A percentile compares a stretch with the other conserved stretches of the same genome.
Conservation (phyloP, 805 yeast genomes). For the Candida lessepsii region DNA sequence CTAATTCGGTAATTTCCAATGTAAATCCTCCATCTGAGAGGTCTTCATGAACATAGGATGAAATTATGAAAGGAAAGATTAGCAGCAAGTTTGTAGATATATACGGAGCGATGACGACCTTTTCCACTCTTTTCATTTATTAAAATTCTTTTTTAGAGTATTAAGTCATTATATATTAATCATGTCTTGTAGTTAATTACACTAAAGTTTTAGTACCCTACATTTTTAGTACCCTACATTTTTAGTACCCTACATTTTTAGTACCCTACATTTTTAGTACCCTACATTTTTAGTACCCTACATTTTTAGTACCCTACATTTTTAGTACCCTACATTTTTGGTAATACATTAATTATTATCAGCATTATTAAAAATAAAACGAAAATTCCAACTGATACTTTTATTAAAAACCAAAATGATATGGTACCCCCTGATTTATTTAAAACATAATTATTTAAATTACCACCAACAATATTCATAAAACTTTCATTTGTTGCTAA, state of each 20-base stretch:
- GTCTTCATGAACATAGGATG: conserved; percentile 1
- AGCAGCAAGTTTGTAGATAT: too few relatives aligned
- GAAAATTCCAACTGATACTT: conserved; percentile 23
- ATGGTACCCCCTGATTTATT: conserved; percentile 43
- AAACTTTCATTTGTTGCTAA: conserved; percentile 30
- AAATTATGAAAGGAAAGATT: too few relatives aligned
- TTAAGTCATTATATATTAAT: too few relatives aligned
- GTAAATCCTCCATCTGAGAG: conserved; percentile 6
- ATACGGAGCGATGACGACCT: too few relatives aligned
- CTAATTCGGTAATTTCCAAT: conserved; percentile 7
- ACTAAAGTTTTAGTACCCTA: too few relatives aligned
- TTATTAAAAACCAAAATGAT: conserved; percentile 36
- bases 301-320: neutral
- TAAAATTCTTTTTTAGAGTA: too few relatives aligned
- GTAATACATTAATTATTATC: conserved; percentile 34
- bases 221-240: too few relatives aligned
- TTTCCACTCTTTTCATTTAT: too few relatives aligned
- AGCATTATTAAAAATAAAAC: conserved; percentile 31
- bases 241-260: too few relatives aligned
- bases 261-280: too few relatives aligned
- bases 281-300: too few relatives aligned
- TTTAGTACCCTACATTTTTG: conserved; percentile 24
- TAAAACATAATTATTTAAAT: conserved; percentile 35
- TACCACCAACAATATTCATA: conserved; percentile 32
- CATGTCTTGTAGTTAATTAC: too few relatives aligned